phyloP scores from a whole-genome alignment of 306 rosid genomes.

The Quercus agrifolia region DNA sequence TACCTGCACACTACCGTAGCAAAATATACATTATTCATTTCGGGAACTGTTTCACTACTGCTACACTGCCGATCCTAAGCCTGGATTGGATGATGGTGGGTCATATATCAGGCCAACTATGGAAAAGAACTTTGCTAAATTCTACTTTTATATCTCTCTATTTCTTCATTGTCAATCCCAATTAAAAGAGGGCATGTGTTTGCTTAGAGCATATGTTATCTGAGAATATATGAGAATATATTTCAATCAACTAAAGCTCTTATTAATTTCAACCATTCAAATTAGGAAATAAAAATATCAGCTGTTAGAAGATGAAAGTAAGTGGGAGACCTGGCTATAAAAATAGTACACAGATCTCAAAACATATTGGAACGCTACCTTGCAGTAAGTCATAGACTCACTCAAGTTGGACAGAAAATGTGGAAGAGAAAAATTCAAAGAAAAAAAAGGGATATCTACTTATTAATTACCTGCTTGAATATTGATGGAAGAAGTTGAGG shows the following conservation, averaged over 20 bases:
- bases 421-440: not conserved
- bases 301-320: not conserved
- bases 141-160: not conserved
- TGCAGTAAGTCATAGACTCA: not conserved
- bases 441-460: not conserved
- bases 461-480: slow-evolving; percentile 73
- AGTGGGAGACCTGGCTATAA: not conserved
- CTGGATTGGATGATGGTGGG: not conserved
- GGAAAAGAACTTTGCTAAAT: not conserved
- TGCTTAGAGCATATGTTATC: not conserved
- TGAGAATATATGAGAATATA: not conserved
- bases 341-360: not conserved
- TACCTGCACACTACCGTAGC: not conserved
- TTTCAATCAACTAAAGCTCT: not conserved
- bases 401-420: not conserved
- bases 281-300: not conserved
- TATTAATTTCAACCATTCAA: not conserved
- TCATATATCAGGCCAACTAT: not conserved
- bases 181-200: not conserved
- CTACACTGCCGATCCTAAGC: not conserved
- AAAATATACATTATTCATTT: not conserved
- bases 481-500: slow-evolving; percentile 90
- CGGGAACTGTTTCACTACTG: not conserved
- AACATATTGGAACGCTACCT: not conserved
- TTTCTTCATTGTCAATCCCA: not conserved